Base-by-base conservation (phyloP, 306 rosid genomes). In the Casuarina cunninghamiana region DNA sequence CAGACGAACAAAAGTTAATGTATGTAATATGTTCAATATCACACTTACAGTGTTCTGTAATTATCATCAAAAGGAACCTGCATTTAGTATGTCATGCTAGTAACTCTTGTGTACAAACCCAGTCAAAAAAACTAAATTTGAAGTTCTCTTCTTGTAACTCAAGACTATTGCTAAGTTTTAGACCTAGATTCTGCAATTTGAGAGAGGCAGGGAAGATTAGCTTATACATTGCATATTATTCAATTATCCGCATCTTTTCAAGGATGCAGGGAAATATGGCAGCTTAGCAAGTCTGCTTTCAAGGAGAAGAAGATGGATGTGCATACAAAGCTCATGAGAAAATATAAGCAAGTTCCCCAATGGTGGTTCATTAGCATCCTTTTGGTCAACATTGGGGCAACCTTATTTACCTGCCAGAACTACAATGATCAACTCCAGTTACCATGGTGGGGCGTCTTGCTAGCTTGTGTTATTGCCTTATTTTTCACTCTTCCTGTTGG, bases 361-460 rank as follows among this genome's bases (percentile, higher is more conserved):
- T 88, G 93, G 94, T 93, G 97, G 97, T 93, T 93, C 82, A 16
- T 79, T 43, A 84, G 88, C 83, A 81, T 89, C 71, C 96, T 93
- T 82, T 19, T 84, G 49, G 76, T 79, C 77, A 93, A 86, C 89
- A 85, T 93, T 53, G 75, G 76, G 0, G 87, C 80, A 0, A 83
- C 88, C 72, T 69, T 84, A 53, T 85, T 89, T 77, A 50, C 84
- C 13, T 93, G 97, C 48, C 84, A 93, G 75, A 87, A 86, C 76
- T 91, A 80, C 67, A 91, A 80, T 0, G 80, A 85, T 69, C 82
- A 89, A 67, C 93, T 93, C 53, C 97, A 93, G 72, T 55, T 93
- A 70, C 90, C 91, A 71, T 93, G 96, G 97, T 93, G 97, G 96
- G 94, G 97, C 41, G 86, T 93, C 69, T 53, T 91, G 71, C 83